Evolutionary conservation across 768 basidiomycete species (phyloP), one percentile per base, ranked within the genome.

Genomic region (Auriscalpium vulgare): DNA sequence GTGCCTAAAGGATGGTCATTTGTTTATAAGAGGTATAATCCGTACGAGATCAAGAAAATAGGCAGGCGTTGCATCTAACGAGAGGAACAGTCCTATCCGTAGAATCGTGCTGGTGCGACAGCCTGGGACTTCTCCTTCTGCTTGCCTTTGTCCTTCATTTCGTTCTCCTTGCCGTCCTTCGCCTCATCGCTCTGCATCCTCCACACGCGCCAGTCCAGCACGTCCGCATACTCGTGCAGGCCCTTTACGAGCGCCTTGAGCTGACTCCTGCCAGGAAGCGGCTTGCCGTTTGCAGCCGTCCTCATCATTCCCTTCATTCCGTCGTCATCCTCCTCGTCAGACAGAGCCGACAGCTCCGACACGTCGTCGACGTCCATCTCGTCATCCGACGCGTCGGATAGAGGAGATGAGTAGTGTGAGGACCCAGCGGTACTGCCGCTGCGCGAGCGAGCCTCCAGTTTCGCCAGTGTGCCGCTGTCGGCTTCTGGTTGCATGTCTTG

Each of bases 121-220:
- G 48, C n/a, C 47, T 54, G 51, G 37, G 36, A 21, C 50, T 53
- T 59, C 45, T 43, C 59, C 29, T 56, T 62, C n/a, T n/a, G 23
- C 10, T 16, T 10, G 9, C 47, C 40, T 29, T 54, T 23, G 11
- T 23, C 52, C 8, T 45, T 38, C 8, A 14, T 16, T 4, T 36
- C 47, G 17, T 48, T 43, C 54, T 47, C 54, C 50, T 62, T 56
- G 19, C 40, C 17, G 37, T 34, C 47, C 40, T 11, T 10, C 5
- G 19, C 50, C 23, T 57, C 57, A 8, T 68, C 67, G 50, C 67
- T 65, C 36, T 71, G 68, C 54, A 71, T 69, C 45, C 67, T 67
- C 55, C 65, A 68, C 45, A 69, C 68, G 59, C 85, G 78, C 79
- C 85, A 86, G 58, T 78, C 75, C 51, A 90, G 71, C 48, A 85